Evolutionary conservation across 2,329 filamentous ascomycete genomes (phyloP), one percentile per base, ranked within the genome.

Genomic region (Talaromyces sp.): DNA sequence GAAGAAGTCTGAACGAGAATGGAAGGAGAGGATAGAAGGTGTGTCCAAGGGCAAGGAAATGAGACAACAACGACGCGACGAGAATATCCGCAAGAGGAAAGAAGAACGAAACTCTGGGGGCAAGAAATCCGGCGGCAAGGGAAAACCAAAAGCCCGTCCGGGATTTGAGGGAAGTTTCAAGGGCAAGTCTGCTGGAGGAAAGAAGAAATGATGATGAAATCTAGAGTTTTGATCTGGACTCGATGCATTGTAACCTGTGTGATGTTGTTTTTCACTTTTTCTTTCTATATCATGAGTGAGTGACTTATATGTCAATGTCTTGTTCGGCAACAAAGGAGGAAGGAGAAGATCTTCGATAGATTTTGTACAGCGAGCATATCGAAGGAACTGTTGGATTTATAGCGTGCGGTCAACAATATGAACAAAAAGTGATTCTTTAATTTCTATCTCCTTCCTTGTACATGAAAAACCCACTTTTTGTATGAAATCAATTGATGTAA

Each of bases 1-100:
- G 85, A 88, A 88, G 77, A 96, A 94, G 85, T 95, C 90, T 72
- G 91, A 91, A 74, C 88, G 89, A 71, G 91, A 94, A 70, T 97
- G 94, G 90, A 83, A 79, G 53, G 89, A 91, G 60, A 83, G 90
- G 54, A 78, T 85, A 43, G 85, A 88, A 29, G 88, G 87, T 31
- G 86, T 97, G 54, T 83, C 85, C 65, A 88, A 89, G 75, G 81
- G 89, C 54, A 89, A 89, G 72, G 89, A 91, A 57, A 87, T 90
- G 67, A 88, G 87, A 72, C 91, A 93, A 71, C 86, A 86, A 75
- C 96, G 95, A 81, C 83, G 88, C 63, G 89, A 92, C 70, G 88
- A 90, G 54, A 93, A 93, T 72, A 78, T 93, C 64, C 81, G 81
- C 68, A 88, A 89, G 76, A 82, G 89, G 65, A 83, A 84, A 66